A percentile compares a stretch with the other conserved stretches of the same genome.
Evolutionary conservation across 352 stramenopile species (phyloP).

Genomic region (Globisporangium paddicum): DNA sequence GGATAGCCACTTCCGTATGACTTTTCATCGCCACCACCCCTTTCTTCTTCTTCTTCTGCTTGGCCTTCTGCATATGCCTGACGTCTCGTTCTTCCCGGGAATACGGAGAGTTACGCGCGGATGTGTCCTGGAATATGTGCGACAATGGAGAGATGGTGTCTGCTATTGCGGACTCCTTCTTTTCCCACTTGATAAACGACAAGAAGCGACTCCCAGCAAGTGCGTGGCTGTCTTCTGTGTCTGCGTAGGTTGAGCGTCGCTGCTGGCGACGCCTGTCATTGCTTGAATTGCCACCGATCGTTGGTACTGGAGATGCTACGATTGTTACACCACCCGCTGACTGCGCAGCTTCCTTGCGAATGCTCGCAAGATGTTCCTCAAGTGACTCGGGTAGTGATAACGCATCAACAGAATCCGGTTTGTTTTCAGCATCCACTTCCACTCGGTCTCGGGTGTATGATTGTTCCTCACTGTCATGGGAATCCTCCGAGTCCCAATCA

Average conservation of each 20-base stretch:
- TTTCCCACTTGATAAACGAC: conserved; percentile 17
- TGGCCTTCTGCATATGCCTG: not conserved
- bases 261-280: not conserved
- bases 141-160: not conserved
- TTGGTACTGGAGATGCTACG: not conserved
- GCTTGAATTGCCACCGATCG: no score
- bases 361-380: not conserved
- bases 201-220: conserved; percentile 10
- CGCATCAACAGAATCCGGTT: not conserved
- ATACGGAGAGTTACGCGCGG: not conserved
- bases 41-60: not conserved
- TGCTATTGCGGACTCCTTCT: not conserved
- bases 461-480: not conserved
- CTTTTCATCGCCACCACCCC: not conserved
- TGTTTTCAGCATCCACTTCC: not conserved
- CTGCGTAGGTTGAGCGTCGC: not conserved
- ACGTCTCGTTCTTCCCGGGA: conserved; percentile 6
- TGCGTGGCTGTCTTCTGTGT: not conserved
- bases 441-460: not conserved
- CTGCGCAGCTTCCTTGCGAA: not conserved
- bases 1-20: not conserved
- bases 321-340: not conserved
- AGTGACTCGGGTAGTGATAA: not conserved
- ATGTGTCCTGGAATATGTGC: conserved; percentile 6
- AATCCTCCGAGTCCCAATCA: not conserved